phyloP scores from a whole-genome alignment of 495 filamentous ascomycete genomes.

The Lindgomyces ingoldianus region DNA sequence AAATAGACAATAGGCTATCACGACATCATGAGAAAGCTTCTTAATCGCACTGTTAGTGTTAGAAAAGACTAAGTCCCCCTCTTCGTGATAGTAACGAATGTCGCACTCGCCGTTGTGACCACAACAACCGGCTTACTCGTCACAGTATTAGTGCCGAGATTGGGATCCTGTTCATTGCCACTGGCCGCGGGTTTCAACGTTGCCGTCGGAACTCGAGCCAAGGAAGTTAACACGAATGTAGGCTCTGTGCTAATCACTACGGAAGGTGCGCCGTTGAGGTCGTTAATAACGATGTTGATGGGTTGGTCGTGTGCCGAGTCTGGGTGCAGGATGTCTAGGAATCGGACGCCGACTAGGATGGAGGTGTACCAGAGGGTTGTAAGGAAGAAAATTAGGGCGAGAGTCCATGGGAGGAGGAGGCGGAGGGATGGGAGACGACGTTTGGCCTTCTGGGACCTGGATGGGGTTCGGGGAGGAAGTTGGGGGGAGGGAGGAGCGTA shows the following conservation, averaged over 20 bases:
- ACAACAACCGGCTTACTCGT: not conserved
- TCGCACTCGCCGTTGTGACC: not conserved
- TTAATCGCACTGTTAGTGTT: no score
- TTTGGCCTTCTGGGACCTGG: not conserved
- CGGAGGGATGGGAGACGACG: not conserved
- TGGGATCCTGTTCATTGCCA: conserved; percentile 2
- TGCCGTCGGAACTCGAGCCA: not conserved
- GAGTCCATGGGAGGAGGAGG: conserved; percentile 20
- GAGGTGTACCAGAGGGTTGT: conserved; percentile 17
- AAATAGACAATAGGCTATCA: no score
- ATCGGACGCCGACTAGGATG: conserved; percentile 1
- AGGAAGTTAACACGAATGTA: not conserved
- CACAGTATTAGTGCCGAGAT: conserved; percentile 6
- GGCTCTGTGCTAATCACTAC: not conserved
- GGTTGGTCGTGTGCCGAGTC: not conserved
- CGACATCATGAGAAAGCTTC: no score
- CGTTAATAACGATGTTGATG: conserved; percentile 20
- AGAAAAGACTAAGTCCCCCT: not conserved
- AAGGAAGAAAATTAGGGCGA: conserved; percentile 19
- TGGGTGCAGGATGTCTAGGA: conserved; percentile 1
- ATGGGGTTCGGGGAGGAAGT: not conserved
- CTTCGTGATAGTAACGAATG: not conserved
- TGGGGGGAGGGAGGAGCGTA: conserved; percentile 2
- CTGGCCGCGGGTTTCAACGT: not conserved
- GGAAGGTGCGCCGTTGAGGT: not conserved